phyloP scores from a whole-genome alignment of 306 rosid genomes.

The Ochetophila trinervis region DNA sequence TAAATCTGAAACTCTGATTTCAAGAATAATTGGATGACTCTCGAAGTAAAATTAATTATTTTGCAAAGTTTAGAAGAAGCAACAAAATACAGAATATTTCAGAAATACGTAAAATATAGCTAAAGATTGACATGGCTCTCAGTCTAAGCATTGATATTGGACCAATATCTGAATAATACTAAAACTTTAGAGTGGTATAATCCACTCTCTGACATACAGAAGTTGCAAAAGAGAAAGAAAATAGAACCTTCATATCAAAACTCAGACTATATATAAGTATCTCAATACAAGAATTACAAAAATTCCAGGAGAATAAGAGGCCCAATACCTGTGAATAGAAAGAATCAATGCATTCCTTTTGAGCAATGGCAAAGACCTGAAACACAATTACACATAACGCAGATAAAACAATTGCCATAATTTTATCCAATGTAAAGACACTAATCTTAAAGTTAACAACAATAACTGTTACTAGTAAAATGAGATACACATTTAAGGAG shows the following conservation, averaged over 20 bases:
- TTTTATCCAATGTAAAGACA: not conserved
- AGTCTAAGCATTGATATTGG: constrained; percentile 9
- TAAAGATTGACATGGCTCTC: constrained; percentile 5
- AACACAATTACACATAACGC: constrained; percentile 27
- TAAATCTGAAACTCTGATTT: not conserved
- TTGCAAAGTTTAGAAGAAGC: constrained; percentile 11
- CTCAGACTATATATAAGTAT: constrained; percentile 1
- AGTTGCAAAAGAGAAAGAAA: not conserved
- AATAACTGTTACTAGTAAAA: not conserved
- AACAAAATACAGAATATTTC: not conserved
- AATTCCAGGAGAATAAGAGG: constrained; percentile 16
- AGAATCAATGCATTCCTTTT: constrained; percentile 79
- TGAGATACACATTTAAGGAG: not conserved
- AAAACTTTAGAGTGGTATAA: not conserved
- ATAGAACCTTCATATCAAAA: not conserved
- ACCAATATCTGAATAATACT: not conserved
- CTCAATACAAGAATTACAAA: constrained; percentile 7
- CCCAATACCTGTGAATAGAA: constrained; percentile 85
- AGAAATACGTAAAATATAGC: not conserved
- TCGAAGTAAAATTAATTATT: not conserved
- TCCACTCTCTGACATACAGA: not conserved
- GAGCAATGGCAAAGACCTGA: constrained; percentile 91
- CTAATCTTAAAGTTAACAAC: not conserved
- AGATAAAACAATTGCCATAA: not conserved
- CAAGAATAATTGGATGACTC: not conserved